A percentile compares a stretch with the other conserved stretches of the same genome.
Evolutionary conservation across 352 stramenopile genomes (phyloP).

Genomic region (Globisporangium nodosum): DNA sequence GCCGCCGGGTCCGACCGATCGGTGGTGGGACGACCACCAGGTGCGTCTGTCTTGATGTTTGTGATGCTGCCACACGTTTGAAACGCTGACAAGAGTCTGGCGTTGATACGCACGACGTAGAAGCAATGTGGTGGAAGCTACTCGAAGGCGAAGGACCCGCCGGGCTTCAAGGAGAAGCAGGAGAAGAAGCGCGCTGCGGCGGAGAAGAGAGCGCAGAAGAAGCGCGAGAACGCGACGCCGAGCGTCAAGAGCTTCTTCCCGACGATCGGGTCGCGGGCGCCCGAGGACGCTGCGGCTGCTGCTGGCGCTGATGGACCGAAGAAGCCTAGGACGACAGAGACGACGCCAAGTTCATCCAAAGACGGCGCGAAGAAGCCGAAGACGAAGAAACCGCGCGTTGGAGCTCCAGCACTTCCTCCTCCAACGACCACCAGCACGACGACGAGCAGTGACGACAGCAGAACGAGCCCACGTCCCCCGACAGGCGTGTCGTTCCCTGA

Average conservation of each 20-base stretch:
- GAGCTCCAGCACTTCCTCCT: background rate
- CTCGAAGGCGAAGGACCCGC: slow-evolving; percentile 66
- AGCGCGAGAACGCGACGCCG: slow-evolving; percentile 19
- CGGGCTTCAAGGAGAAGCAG: slow-evolving; percentile 42
- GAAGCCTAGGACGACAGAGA: background rate
- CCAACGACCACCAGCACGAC: background rate
- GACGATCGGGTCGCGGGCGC: background rate
- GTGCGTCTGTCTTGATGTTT: slow-evolving; percentile 7
- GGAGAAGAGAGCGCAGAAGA: slow-evolving; percentile 30
- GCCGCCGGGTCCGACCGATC: slow-evolving; percentile 59
- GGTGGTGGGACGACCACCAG: slow-evolving; percentile 67
- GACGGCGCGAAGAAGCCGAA: slow-evolving; percentile 1
- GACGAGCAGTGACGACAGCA: background rate
- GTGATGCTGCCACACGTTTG: too few species aligned
- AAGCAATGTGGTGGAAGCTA: slow-evolving; percentile 62
- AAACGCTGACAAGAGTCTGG: too few species aligned
- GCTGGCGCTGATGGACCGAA: background rate
- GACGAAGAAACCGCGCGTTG: slow-evolving; percentile 19
- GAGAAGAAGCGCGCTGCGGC: slow-evolving; percentile 25
- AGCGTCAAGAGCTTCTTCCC: slow-evolving; percentile 30
- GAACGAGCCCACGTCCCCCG: background rate
- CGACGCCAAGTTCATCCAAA: background rate
- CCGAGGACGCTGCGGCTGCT: background rate
- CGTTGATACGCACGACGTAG: slow-evolving; percentile 10
- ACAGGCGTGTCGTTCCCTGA: background rate